Evolutionary conservation across 257 asterid species (phyloP).

Genomic region (Misopates orontium): DNA sequence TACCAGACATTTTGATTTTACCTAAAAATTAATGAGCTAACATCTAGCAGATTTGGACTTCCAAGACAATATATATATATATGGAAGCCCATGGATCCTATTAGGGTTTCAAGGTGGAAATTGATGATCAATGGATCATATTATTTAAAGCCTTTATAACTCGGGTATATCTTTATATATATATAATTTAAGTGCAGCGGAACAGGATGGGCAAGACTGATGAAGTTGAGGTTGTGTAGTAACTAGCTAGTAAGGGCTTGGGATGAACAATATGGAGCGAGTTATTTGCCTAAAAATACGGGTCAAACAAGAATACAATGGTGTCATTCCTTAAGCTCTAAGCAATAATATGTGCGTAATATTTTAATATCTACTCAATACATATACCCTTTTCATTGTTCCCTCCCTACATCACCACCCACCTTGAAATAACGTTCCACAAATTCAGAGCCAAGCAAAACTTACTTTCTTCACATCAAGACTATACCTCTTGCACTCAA

Average conservation of each 20-base stretch:
- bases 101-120: slow-evolving; percentile 27
- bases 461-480: slow-evolving; percentile 23
- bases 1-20: too few species aligned
- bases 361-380: slow-evolving; percentile 36
- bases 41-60: slow-evolving; percentile 36
- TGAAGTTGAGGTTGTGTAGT: too few species aligned
- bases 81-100: slow-evolving; percentile 27
- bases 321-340: slow-evolving; percentile 52
- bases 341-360: slow-evolving; percentile 40
- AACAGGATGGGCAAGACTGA: too few species aligned
- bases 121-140: too few species aligned
- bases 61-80: slow-evolving; percentile 24
- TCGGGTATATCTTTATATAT: too few species aligned
- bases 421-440: slow-evolving; percentile 52
- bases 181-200: too few species aligned
- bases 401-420: slow-evolving; percentile 54
- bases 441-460: slow-evolving; percentile 39
- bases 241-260: slow-evolving; percentile 14
- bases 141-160: too few species aligned
- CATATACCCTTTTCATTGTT: slow-evolving; percentile 23
- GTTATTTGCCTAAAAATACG: slow-evolving; percentile 48
- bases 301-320: slow-evolving; percentile 66
- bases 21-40: not conserved
- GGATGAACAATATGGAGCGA: slow-evolving; percentile 40
- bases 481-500: slow-evolving; percentile 15